Evolutionary conservation across 345 rosid species (phyloP).

Genomic region (Balakata baccata): DNA sequence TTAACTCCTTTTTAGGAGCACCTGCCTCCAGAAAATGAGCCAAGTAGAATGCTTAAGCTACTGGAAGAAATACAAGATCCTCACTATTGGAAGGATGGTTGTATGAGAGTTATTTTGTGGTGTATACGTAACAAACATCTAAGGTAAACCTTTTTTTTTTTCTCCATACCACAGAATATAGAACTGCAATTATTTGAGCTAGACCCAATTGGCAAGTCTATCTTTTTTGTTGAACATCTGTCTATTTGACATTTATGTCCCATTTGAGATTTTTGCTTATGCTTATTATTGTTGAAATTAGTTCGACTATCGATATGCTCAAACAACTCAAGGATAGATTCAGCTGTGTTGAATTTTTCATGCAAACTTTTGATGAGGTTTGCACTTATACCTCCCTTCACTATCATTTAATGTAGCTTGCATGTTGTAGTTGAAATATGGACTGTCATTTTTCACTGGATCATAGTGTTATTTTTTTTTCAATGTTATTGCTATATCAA

Average conservation of each 20-base stretch:
- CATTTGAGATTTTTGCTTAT: background rate
- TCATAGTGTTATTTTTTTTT: background rate
- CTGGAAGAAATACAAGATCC: conserved; percentile 54
- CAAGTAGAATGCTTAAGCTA: conserved; percentile 45
- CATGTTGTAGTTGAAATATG: conserved; percentile 1
- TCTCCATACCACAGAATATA: background rate
- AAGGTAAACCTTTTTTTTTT: conserved; percentile 41
- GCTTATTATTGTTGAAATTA: conserved; percentile 19
- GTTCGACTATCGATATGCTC: conserved; percentile 60
- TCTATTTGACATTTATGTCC: background rate
- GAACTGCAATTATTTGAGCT: background rate
- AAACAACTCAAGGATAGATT: conserved; percentile 44
- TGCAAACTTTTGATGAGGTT: conserved; percentile 70
- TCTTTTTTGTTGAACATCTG: background rate
- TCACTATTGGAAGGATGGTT: conserved; percentile 58
- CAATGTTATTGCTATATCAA: background rate
- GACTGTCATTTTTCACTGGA: background rate
- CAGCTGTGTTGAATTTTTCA: conserved; percentile 39
- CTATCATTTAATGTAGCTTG: background rate
- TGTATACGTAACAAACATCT: conserved; percentile 51
- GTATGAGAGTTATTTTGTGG: conserved; percentile 52
- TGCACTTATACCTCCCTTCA: conserved; percentile 18
- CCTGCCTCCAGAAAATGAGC: conserved; percentile 42
- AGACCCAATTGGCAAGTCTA: conserved; percentile 2
- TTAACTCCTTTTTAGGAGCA: conserved; percentile 43